Conservation (phyloP, 352 stramenopile genomes). For the Phytophthora aleatoria region DNA sequence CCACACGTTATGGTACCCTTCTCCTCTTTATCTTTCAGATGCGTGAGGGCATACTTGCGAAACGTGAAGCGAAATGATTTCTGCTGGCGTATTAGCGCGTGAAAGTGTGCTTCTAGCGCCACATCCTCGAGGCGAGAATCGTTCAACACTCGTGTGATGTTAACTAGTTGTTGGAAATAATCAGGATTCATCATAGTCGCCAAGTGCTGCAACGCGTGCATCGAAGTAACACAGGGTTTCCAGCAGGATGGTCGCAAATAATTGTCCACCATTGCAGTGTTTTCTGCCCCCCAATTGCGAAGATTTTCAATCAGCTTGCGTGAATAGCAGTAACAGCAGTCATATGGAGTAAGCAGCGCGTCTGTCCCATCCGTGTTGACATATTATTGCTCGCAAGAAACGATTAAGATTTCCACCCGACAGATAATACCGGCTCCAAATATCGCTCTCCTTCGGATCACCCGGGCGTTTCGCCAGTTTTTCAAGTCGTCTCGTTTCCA, state of each 20-base stretch:
- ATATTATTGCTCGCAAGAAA: not conserved
- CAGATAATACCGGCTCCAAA: not conserved
- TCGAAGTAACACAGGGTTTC: not conserved
- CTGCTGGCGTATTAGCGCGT: not conserved
- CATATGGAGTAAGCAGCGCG: too few species aligned
- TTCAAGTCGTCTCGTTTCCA: not conserved
- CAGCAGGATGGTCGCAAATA: not conserved
- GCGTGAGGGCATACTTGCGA: not conserved
- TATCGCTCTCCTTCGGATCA: not conserved
- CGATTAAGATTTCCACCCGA: not conserved
- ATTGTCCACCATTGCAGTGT: not conserved
- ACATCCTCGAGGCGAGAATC: not conserved
- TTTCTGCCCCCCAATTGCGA: not conserved
- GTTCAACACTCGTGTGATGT: not conserved
- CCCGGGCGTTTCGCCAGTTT: not conserved
- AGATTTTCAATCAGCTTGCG: not conserved
- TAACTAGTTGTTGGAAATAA: not conserved
- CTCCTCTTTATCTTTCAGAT: not conserved
- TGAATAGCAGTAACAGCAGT: not conserved
- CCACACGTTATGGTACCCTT: not conserved
- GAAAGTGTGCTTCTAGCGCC: not conserved
- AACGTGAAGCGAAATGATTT: not conserved
- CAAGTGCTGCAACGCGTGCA: not conserved
- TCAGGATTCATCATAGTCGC: not conserved
- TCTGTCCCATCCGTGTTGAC: not conserved